A percentile compares a stretch with the other conserved stretches of the same genome.
phyloP scores from a whole-genome alignment of 495 filamentous ascomycete genomes.

The Hyaloscypha hepaticicola region DNA sequence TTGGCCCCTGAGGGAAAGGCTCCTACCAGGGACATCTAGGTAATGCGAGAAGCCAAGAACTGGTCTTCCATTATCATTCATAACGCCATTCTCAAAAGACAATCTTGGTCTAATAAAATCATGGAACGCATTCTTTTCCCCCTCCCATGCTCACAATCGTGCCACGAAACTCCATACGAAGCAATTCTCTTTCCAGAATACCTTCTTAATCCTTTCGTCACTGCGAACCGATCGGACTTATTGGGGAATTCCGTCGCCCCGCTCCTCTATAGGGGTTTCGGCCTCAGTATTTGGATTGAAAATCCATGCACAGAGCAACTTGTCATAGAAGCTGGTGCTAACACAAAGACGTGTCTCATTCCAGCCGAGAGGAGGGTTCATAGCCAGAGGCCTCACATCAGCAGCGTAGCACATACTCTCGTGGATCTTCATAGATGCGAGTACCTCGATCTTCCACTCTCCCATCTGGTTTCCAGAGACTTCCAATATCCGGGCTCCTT shows the following conservation, averaged over 20 bases:
- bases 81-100: neutral
- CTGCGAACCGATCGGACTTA: too few relatives aligned
- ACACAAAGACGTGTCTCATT: slow-evolving; percentile 46
- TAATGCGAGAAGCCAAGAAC: neutral
- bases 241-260: too few relatives aligned
- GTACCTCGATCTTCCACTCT: slow-evolving; percentile 61
- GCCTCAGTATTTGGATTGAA: slow-evolving; percentile 32
- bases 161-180: neutral
- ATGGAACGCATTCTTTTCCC: neutral
- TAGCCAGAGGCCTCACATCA: slow-evolving; percentile 57
- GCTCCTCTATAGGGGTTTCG: neutral
- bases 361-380: slow-evolving; percentile 13
- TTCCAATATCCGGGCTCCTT: slow-evolving; percentile 68
- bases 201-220: neutral
- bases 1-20: neutral
- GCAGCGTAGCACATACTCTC: slow-evolving; percentile 96
- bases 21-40: neutral
- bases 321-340: slow-evolving; percentile 91
- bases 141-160: neutral
- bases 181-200: neutral
- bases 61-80: neutral
- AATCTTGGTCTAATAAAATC: neutral
- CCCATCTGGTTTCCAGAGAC: slow-evolving; percentile 39
- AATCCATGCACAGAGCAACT: slow-evolving; percentile 75
- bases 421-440: slow-evolving; percentile 81